Percentiles rank a stretch among this genome's conserved stretches.
These are phyloP conservation scores for Myxozyma neotropica DNA, from an alignment of 805 yeast genomes.

Conservation along the genomic window DNA sequence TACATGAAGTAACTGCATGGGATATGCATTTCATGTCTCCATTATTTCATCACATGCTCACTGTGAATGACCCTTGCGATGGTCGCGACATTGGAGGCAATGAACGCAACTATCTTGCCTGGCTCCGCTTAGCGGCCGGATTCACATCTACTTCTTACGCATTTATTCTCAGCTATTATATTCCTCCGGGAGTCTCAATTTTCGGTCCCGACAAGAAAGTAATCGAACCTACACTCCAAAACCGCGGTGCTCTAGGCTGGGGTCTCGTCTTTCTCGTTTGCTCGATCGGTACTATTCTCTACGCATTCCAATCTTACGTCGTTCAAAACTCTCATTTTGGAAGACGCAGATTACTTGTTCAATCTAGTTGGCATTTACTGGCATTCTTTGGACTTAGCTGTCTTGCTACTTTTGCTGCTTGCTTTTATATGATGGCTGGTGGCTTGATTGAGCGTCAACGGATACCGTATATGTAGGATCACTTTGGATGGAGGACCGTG, in stretches of 20 bases:
- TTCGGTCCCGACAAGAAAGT: slow-evolving; percentile 21
- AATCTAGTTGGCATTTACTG: slow-evolving; percentile 27
- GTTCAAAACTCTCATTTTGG: slow-evolving; percentile 25
- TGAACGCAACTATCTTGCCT: slow-evolving; percentile 33
- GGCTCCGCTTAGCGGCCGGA: slow-evolving; percentile 33
- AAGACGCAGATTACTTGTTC: slow-evolving; percentile 25
- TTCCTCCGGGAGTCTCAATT: slow-evolving; percentile 27
- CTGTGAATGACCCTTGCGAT: slow-evolving; percentile 28
- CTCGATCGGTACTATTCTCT: slow-evolving; percentile 22
- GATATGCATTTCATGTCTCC: slow-evolving; percentile 29
- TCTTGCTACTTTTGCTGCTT: slow-evolving; percentile 21
- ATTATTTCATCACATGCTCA: slow-evolving; percentile 23
- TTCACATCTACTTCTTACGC: slow-evolving; percentile 29
- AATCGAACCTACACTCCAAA: slow-evolving; percentile 22
- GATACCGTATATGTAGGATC: not conserved
- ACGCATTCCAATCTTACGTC: slow-evolving; percentile 23
- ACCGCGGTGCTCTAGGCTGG: slow-evolving; percentile 30
- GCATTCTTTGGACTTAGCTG: slow-evolving; percentile 21
- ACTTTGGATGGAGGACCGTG: not conserved
- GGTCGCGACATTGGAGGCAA: slow-evolving; percentile 33
- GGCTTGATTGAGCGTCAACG: slow-evolving; percentile 21
- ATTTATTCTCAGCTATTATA: slow-evolving; percentile 25
- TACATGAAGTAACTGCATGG: slow-evolving; percentile 32
- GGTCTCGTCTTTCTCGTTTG: slow-evolving; percentile 25
- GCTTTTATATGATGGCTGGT: slow-evolving; percentile 31